phyloP scores from a whole-genome alignment of 208 protist genomes.

The Angomonas desouzai region DNA sequence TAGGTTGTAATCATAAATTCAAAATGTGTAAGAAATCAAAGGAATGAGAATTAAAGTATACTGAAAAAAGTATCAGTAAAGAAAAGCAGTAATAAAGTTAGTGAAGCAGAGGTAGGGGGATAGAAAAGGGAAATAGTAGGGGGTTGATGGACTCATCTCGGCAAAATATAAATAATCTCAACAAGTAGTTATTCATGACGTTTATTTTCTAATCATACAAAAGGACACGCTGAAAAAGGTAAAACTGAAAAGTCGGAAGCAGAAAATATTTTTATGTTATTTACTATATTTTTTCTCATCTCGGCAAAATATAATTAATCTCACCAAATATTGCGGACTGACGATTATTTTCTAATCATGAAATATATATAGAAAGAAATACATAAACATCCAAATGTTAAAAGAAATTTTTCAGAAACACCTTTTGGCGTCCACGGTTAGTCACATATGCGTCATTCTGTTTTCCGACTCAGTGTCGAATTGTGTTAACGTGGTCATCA shows the following conservation, averaged over 20 bases:
- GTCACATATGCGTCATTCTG: slow-evolving; percentile 8
- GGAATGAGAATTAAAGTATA: slow-evolving; percentile 1
- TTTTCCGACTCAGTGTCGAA: slow-evolving; percentile 43
- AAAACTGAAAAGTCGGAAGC: background rate
- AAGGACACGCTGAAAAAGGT: slow-evolving; percentile 5
- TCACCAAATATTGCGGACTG: background rate
- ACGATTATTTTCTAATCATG: background rate
- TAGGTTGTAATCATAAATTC: slow-evolving; percentile 6
- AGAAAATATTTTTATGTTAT: no score
- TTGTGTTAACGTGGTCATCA: slow-evolving; percentile 24
- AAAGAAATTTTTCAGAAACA: slow-evolving; percentile 2
- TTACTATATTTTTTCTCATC: no score
- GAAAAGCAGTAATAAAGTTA: no score
- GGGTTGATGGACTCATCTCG: background rate
- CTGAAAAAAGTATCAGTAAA: no score
- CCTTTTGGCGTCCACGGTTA: slow-evolving; percentile 4
- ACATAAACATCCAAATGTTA: slow-evolving; percentile 9
- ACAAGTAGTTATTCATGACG: slow-evolving; percentile 6
- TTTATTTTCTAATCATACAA: slow-evolving; percentile 11
- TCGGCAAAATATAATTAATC: background rate
- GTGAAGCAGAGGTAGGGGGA: background rate
- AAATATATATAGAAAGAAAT: slow-evolving; percentile 3
- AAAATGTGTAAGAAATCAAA: background rate
- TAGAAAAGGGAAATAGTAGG: slow-evolving; percentile 11
- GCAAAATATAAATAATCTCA: slow-evolving; percentile 2